Evolutionary conservation across 2,329 filamentous ascomycete species (phyloP), one percentile per base, ranked within the genome.

Genomic region (Trichoderma pleuroti): DNA sequence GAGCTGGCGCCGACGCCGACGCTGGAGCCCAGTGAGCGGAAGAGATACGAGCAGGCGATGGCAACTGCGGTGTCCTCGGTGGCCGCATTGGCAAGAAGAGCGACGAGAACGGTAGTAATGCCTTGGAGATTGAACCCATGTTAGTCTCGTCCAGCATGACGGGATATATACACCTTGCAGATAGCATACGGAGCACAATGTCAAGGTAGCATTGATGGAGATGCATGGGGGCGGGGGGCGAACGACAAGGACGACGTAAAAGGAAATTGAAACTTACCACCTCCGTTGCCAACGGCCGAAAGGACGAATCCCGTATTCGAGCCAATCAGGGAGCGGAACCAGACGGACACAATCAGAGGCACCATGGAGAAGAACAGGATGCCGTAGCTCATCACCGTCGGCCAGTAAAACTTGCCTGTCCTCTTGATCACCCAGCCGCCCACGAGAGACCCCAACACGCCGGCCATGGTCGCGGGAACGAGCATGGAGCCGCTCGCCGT

Each of bases 11-110:
- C 91, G 69, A 94, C 84, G 12, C 92, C 92, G 70, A 94, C 83
- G 8, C 91, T 91, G n/a, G 92, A 85, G n/a, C 92, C 93, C 0
- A 94, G 84, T 1, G 90, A 91, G 49, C 92, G 89, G 84, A 95
- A 95, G 28, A 95, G 87, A 80, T 95, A 95, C 24, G 90, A 92
- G 78, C 91, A 93, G 9, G 93, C 92, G 18, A 92, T 92, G 5
- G 90, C 91, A 1, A 94, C 87, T 2, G 93, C 92, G 72, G 92
- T 89, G 74, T 94, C 92, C 56, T 88, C 84, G 4, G 84, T 83
- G 1, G 86, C 82, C 0, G 90, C 87, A 76, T 93, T 93, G 36
- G 92, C 89, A 73, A 94, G 88, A 46, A 94, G 83, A 2, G 86
- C 91, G 60, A 94, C 89, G 39, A 94, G 85, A 0, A 90, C 90